Base-by-base conservation (phyloP, 2,329 filamentous ascomycete species). In the Pseudocercospora fijiensis region DNA sequence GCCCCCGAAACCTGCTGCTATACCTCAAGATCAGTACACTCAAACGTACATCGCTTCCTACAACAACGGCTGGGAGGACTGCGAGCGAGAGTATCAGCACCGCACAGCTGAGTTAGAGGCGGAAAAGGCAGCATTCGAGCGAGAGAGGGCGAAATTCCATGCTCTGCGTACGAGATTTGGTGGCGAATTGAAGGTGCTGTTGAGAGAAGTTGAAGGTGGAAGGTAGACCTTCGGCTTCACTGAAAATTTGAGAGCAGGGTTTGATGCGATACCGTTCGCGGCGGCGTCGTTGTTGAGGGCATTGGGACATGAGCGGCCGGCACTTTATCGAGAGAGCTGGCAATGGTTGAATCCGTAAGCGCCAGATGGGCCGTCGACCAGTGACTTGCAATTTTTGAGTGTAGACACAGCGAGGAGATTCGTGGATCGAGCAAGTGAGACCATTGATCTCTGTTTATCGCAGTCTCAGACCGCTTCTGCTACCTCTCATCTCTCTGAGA, bases 1-100 rank as follows among this genome's bases (percentile, higher is more conserved):
- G 3, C n/a, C 28, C 24, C 18, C 28, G 10, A 24, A 10, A 16
- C 9, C 58, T 9, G 13, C 45, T 13, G 45, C 28, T 18, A 13
- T 56, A 1, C 53, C 27, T 13, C 28, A 33, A 33, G 26, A 33
- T 22, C 53, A 28, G 3, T 33, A 37, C 53, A 56, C 53, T 8
- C 53, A 56, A 18, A 33, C 26, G 3, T 56, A 56, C 53, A 56
- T 56, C n/a, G 27, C 26, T 4, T 56, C 53, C n/a, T 56, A 56
- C 28, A 56, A 56, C 53, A 33, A 22, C n/a, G 53, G 53, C 1
- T 56, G 53, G 53, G 18, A 56, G 2, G 53, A 56, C 9, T 56
- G 53, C 24, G 53, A 56, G 28, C 6, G 53, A 7, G 53, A 56
- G 8, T 56, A 37, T 10, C 8, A 41, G n/a, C 27, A 33, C 16